Percentiles rank a stretch among this genome's conserved stretches.
Evolutionary conservation across 805 yeast genomes (phyloP).

Genomic region (Sugiyamaella valdiviana): DNA sequence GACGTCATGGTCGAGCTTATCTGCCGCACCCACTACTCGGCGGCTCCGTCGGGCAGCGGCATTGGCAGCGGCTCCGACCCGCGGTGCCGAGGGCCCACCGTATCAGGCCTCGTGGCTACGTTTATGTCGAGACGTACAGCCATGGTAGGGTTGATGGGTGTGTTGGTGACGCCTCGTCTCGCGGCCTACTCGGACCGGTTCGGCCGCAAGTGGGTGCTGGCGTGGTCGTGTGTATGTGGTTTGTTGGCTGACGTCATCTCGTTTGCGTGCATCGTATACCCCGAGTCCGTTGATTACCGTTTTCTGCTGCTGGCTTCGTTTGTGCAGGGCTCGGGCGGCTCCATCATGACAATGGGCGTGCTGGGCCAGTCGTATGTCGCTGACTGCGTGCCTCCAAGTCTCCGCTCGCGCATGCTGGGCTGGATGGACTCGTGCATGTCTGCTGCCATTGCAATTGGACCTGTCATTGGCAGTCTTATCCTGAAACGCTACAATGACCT

Average conservation of each 20-base stretch:
- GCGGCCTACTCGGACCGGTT: constrained; percentile 58
- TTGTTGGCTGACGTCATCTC: constrained; percentile 15
- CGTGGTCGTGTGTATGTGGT: constrained; percentile 15
- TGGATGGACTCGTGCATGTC: constrained; percentile 25
- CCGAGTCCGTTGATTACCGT: constrained; percentile 19
- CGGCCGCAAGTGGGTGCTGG: constrained; percentile 52
- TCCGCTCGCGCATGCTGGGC: constrained; percentile 38
- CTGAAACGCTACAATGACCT: constrained; percentile 12
- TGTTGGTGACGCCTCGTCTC: constrained; percentile 35
- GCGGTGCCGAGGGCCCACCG: constrained; percentile 18
- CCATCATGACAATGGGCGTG: constrained; percentile 48
- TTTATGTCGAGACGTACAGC: constrained; percentile 15
- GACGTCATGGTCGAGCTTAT: constrained; percentile 22
- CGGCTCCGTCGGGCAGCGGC: neutral
- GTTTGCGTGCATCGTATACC: constrained; percentile 16
- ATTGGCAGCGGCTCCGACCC: constrained; percentile 14
- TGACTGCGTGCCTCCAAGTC: constrained; percentile 61
- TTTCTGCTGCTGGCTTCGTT: constrained; percentile 40
- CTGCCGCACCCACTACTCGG: constrained; percentile 17
- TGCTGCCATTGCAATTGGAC: constrained; percentile 27
- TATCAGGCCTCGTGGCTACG: constrained; percentile 18
- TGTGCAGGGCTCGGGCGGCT: constrained; percentile 56
- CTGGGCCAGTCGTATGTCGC: constrained; percentile 63
- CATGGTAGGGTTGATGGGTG: constrained; percentile 14
- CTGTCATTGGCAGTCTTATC: constrained; percentile 21